phyloP scores from a whole-genome alignment of 75 land plant species.

The Azolla pinnata region DNA sequence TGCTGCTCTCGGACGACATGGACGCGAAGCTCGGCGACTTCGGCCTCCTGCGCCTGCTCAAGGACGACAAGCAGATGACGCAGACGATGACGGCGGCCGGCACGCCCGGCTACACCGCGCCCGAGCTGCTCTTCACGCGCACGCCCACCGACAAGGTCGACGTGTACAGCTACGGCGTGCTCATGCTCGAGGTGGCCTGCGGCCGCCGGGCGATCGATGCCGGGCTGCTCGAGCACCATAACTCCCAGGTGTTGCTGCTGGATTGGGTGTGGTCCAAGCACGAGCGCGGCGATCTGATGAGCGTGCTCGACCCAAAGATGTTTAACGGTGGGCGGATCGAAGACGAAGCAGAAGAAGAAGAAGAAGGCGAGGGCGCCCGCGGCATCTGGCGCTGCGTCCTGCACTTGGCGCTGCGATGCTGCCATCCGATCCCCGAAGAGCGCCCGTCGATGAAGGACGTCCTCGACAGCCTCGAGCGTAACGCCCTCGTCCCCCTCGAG shows the following conservation, averaged over 20 bases:
- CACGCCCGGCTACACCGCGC: slow-evolving; percentile 51
- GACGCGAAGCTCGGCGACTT: slow-evolving; percentile 53
- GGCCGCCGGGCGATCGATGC: slow-evolving; percentile 35
- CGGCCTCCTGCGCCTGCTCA: slow-evolving; percentile 49
- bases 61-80: slow-evolving; percentile 17
- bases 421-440: background rate
- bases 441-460: background rate
- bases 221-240: background rate
- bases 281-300: slow-evolving; percentile 12
- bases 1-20: slow-evolving; percentile 45
- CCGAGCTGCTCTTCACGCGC: slow-evolving; percentile 34
- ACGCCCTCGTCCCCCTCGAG: no score
- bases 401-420: slow-evolving; percentile 1
- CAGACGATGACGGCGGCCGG: slow-evolving; percentile 41
- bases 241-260: slow-evolving; percentile 4
- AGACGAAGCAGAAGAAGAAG: no score
- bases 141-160: slow-evolving; percentile 35
- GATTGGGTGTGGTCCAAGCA: slow-evolving; percentile 34
- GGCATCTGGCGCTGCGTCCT: background rate
- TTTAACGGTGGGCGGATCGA: no score
- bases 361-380: background rate
- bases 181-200: slow-evolving; percentile 42
- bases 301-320: slow-evolving; percentile 19
- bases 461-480: no score
- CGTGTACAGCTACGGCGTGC: slow-evolving; percentile 42